phyloP scores from a whole-genome alignment of 2,329 filamentous ascomycete species.

The Macrophomina tecta region DNA sequence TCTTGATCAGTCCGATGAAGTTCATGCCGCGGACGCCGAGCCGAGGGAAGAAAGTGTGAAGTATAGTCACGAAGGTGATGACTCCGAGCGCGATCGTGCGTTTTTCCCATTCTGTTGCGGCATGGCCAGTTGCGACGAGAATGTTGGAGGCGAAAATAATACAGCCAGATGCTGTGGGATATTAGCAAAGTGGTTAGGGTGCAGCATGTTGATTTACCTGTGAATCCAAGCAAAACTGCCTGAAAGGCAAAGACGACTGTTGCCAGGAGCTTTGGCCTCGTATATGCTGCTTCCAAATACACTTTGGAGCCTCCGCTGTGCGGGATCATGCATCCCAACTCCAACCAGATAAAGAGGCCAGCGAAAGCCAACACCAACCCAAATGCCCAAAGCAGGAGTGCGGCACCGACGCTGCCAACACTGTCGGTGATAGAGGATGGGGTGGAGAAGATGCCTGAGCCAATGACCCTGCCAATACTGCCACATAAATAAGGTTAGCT shows the following conservation, averaged over 20 bases:
- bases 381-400: slow-evolving; percentile 67
- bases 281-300: slow-evolving; percentile 73
- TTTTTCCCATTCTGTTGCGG: slow-evolving; percentile 62
- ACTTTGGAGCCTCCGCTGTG: slow-evolving; percentile 71
- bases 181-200: neutral
- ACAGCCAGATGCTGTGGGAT: slow-evolving; percentile 64
- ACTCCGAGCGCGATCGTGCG: slow-evolving; percentile 48
- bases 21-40: slow-evolving; percentile 48
- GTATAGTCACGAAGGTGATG: slow-evolving; percentile 45
- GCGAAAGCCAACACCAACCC: slow-evolving; percentile 68
- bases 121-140: slow-evolving; percentile 62
- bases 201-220: neutral
- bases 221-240: slow-evolving; percentile 67
- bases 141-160: slow-evolving; percentile 72
- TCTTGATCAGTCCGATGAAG: slow-evolving; percentile 49
- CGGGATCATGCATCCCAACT: slow-evolving; percentile 74
- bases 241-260: slow-evolving; percentile 69
- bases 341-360: slow-evolving; percentile 66
- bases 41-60: slow-evolving; percentile 46
- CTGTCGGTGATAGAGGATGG: slow-evolving; percentile 70
- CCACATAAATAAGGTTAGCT: neutral
- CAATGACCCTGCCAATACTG: slow-evolving; percentile 61
- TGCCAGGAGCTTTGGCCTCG: slow-evolving; percentile 66
- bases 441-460: slow-evolving; percentile 74
- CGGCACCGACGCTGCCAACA: slow-evolving; percentile 69